phyloP scores from a whole-genome alignment of 352 stramenopile species.

The Pythium phragmitis region DNA sequence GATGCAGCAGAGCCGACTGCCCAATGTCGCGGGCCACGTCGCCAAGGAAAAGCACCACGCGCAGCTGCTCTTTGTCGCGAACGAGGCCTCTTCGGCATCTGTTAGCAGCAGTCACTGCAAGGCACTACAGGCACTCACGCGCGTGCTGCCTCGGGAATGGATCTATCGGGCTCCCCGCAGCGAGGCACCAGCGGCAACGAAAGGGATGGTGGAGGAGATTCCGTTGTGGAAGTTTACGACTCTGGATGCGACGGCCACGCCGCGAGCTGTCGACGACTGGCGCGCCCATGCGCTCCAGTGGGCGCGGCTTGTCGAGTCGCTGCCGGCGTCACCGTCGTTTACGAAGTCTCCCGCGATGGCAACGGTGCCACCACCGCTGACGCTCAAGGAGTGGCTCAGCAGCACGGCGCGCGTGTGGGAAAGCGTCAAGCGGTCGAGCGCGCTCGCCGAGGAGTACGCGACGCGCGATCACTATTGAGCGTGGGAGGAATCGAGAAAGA shows the following conservation, averaged over 20 bases:
- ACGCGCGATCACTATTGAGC: conserved; percentile 43
- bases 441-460: conserved; percentile 54
- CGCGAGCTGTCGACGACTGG: conserved; percentile 2
- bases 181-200: background rate
- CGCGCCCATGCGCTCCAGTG: conserved; percentile 9
- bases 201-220: background rate
- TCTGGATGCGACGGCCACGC: conserved; percentile 4
- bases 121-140: conserved; percentile 32
- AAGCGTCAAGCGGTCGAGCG: conserved; percentile 58
- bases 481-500: background rate
- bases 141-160: conserved; percentile 32
- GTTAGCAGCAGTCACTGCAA: background rate
- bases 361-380: conserved; percentile 28
- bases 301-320: conserved; percentile 14
- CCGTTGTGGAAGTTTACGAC: conserved; percentile 14
- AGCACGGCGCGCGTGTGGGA: conserved; percentile 73
- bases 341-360: conserved; percentile 4
- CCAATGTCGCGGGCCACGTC: conserved; percentile 51
- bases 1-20: conserved; percentile 54
- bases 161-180: background rate
- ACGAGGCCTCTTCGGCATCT: conserved; percentile 25
- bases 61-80: conserved; percentile 60
- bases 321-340: conserved; percentile 22
- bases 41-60: conserved; percentile 52
- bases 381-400: conserved; percentile 76